A percentile compares a stretch with the other conserved stretches of the same genome.
Evolutionary conservation across 306 rosid species (phyloP).

Genomic region (Cicer yamashitae): DNA sequence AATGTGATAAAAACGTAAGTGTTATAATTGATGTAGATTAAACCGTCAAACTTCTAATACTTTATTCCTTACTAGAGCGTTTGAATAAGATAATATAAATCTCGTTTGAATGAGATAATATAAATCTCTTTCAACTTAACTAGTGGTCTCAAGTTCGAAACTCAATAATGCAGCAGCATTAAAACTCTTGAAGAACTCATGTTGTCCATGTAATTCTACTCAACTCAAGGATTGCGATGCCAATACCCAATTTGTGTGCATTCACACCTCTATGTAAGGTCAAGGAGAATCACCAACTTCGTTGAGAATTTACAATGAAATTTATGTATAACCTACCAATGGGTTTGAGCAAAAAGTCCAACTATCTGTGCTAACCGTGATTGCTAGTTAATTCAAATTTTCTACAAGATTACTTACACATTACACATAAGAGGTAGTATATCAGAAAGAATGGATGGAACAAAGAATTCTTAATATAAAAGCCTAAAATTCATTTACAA

Average conservation of each 20-base stretch:
- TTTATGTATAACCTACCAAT: too few relatives aligned
- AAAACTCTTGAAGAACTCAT: too few relatives aligned
- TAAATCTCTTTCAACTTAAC: not conserved
- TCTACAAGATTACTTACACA: slow-evolving; percentile 13
- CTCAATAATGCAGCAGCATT: too few relatives aligned
- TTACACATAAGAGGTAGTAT: not conserved
- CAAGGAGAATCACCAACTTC: too few relatives aligned
- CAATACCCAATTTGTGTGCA: too few relatives aligned
- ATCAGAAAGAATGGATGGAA: slow-evolving; percentile 27
- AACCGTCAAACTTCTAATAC: not conserved
- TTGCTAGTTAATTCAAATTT: not conserved
- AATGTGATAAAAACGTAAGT: not conserved
- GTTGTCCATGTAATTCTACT: too few relatives aligned
- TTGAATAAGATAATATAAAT: not conserved
- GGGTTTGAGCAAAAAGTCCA: too few relatives aligned
- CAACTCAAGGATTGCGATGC: too few relatives aligned
- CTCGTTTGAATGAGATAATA: not conserved
- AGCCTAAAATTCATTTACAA: slow-evolving; percentile 43
- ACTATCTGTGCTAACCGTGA: too few relatives aligned
- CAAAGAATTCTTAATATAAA: slow-evolving; percentile 29
- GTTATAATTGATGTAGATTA: not conserved
- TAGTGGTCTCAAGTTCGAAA: not conserved
- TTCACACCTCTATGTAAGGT: too few relatives aligned
- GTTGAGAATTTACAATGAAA: too few relatives aligned
- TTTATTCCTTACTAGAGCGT: not conserved